Base-by-base conservation (phyloP, 768 basidiomycete genomes). In the Russula vinacea region DNA sequence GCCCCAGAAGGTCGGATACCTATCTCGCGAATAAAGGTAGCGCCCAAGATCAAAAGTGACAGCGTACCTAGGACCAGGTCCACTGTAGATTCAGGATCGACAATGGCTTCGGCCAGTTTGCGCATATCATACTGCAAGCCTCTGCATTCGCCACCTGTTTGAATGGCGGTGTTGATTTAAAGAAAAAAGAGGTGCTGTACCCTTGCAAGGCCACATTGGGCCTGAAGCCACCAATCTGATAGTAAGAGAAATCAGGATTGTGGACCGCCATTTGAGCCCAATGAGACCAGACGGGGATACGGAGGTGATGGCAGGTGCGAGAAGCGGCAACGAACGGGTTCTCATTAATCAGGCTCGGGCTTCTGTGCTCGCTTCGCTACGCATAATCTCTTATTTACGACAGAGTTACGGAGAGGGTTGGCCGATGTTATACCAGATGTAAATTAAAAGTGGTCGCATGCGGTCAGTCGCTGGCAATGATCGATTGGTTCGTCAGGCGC, bases 181-280 rank as follows among this genome's bases (percentile, higher is more conserved):
- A 11, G 60, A 44, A 29, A 50, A 58, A 58, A 58, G 53, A 17
- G 14, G 42, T 14, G 51, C 45, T 16, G 58, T 29, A 66, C 57
- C 56, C 53, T 62, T 64, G 58, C 66, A 69, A 40, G 17, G 49
- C 45, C 29, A 62, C 19, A 33, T 67, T 64, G 19, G 62, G 54
- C 32, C 59, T 61, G 16, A 68, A 64, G 56, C 67, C 68, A 51
- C 62, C 68, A 49, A 68, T 67, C 58, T 67, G 68, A 59, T 63
- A 68, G 11, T 67, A 68, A 13, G 37, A 54, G 19, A 51, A n/a
- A 3, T n/a, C 51, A 37, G 58, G 60, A 24, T 29, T 40, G 5
- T 37, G 61, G 56, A 60, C 60, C 35, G 42, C 55, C 64, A 65
- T 65, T 52, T 49, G 37, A 47, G 39, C 10, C 17, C 32, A 33